These are phyloP conservation scores for Thalassiosira sp. DNA, from an alignment of 352 stramenopile species.

Conservation along the genomic window DNA sequence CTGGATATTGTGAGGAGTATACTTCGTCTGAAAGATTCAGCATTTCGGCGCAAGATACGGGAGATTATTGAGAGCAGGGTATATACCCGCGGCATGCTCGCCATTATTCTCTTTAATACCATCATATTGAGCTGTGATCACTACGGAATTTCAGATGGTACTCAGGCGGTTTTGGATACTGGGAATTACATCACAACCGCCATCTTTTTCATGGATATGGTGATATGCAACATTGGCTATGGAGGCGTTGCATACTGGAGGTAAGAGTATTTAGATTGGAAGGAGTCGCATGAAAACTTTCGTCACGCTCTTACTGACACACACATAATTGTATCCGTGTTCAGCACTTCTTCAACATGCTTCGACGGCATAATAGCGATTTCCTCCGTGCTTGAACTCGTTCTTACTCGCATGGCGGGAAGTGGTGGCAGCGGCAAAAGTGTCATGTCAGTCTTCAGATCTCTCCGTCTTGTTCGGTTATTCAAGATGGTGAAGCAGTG, in stretches of 20 bases:
- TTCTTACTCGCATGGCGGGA: slow-evolving; percentile 29
- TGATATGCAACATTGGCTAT: slow-evolving; percentile 56
- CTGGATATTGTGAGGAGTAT: background rate
- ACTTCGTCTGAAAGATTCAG: background rate
- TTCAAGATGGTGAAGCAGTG: slow-evolving; percentile 94
- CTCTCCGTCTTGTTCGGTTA: slow-evolving; percentile 89
- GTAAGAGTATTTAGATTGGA: slow-evolving; percentile 25
- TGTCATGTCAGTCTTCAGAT: slow-evolving; percentile 85
- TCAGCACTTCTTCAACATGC: slow-evolving; percentile 29
- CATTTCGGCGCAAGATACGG: slow-evolving; percentile 14
- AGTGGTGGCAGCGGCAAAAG: slow-evolving; percentile 36
- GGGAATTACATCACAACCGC: slow-evolving; percentile 61
- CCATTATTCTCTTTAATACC: slow-evolving; percentile 87
- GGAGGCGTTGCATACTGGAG: slow-evolving; percentile 35
- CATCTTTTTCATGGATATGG: slow-evolving; percentile 68
- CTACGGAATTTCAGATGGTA: slow-evolving; percentile 75
- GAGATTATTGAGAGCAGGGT: slow-evolving; percentile 71
- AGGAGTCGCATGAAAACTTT: slow-evolving; percentile 2
- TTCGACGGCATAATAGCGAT: slow-evolving; percentile 62
- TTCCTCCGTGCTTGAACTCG: slow-evolving; percentile 47
- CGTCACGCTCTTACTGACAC: background rate
- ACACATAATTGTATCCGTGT: background rate
- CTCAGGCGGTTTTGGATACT: slow-evolving; percentile 42
- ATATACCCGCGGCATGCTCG: slow-evolving; percentile 61
- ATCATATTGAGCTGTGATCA: slow-evolving; percentile 86